Conservation (phyloP, 345 rosid species). For the Orychophragmus violaceus region DNA sequence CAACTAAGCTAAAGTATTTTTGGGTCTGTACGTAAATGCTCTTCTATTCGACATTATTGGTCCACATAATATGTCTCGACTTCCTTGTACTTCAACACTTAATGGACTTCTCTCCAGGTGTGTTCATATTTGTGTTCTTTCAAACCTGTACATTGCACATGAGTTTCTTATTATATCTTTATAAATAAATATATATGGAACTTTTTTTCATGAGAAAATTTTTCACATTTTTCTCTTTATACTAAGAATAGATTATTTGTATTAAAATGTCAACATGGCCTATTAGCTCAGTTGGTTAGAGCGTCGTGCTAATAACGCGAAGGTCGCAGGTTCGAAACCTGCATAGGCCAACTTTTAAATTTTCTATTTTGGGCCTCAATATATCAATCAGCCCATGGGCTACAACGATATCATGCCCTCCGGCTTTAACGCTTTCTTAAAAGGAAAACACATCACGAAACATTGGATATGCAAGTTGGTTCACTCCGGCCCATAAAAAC, state of each 20-base stretch:
- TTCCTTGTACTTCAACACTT: constrained; percentile 19
- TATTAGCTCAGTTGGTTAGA: constrained; percentile 56
- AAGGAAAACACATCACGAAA: not conserved
- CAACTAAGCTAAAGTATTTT: not conserved
- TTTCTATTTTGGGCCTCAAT: not conserved
- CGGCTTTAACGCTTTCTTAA: not conserved
- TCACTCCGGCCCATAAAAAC: not conserved
- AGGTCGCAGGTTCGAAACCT: constrained; percentile 40
- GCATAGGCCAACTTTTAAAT: not conserved
- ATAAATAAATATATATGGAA: not conserved
- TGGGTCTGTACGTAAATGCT: not conserved
- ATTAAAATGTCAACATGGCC: too few relatives aligned
- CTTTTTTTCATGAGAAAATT: too few relatives aligned
- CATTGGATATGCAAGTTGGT: not conserved
- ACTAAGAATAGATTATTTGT: too few relatives aligned
- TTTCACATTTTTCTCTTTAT: not conserved
- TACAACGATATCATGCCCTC: not conserved
- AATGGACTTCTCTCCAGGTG: not conserved
- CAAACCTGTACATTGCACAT: constrained; percentile 7
- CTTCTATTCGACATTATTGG: constrained; percentile 16
- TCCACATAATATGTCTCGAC: constrained; percentile 5
- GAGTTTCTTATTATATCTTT: not conserved
- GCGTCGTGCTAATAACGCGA: constrained; percentile 97
- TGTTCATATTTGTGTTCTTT: not conserved
- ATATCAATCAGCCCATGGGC: not conserved